These are phyloP conservation scores for Aspergillus carbonarius DNA, from an alignment of 2,329 filamentous ascomycete genomes.

Conservation along the genomic window DNA sequence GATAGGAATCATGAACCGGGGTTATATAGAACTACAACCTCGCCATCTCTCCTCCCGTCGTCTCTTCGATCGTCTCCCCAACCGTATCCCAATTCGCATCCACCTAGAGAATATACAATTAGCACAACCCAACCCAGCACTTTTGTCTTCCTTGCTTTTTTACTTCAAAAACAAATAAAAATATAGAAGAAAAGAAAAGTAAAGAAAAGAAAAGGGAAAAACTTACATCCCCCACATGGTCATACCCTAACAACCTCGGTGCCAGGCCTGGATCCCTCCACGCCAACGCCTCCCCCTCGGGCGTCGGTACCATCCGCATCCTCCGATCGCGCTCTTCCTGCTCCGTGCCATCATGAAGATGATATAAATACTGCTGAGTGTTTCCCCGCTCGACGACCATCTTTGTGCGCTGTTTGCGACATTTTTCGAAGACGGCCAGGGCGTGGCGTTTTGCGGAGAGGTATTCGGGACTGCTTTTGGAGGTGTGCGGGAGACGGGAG, in stretches of 20 bases:
- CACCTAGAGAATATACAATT: neutral
- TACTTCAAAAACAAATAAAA: no score
- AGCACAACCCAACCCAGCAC: neutral
- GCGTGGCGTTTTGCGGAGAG: slow-evolving; percentile 36
- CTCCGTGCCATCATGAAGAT: slow-evolving; percentile 58
- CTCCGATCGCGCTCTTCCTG: slow-evolving; percentile 55
- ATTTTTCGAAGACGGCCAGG: slow-evolving; percentile 54
- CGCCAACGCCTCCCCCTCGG: slow-evolving; percentile 42
- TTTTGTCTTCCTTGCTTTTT: no score
- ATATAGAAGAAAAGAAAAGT: no score
- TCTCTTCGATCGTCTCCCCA: neutral
- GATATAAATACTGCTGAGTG: slow-evolving; percentile 62
- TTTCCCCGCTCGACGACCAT: slow-evolving; percentile 61
- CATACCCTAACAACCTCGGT: slow-evolving; percentile 43
- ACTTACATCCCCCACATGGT: slow-evolving; percentile 40
- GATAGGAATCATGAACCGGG: no score
- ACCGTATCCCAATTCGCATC: neutral
- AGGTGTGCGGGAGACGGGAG: slow-evolving; percentile 41
- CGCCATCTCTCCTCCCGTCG: neutral
- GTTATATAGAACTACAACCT: neutral
- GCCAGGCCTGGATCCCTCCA: slow-evolving; percentile 45
- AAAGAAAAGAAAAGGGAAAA: neutral
- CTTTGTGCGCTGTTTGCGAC: slow-evolving; percentile 59
- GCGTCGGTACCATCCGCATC: slow-evolving; percentile 40
- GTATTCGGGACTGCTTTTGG: slow-evolving; percentile 24